Base-by-base conservation (phyloP, 139 green algal species). In the Coelastrella sp. region DNA sequence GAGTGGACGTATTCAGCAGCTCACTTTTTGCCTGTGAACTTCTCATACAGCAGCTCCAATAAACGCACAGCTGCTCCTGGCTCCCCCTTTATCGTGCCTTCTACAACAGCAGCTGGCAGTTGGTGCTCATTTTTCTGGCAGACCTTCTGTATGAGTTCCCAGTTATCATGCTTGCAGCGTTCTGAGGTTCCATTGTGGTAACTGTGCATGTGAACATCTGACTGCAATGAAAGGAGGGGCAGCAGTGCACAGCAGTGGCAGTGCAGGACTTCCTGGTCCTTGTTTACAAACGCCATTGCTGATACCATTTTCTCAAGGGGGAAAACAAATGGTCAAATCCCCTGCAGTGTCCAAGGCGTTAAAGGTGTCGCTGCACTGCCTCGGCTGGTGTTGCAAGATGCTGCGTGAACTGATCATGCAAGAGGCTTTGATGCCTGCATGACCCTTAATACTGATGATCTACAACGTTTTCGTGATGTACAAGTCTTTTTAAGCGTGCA, bases 21-120 rank as follows among this genome's bases (percentile, higher is more conserved):
- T 94, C 78, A 96, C 94, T 95, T 96, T 74, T 95, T 95, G 58
- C 93, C 90, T 4, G 92, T 96, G 89, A 95, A 93, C 22, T 76
- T 17, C 58, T 95, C 88, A 78, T 95, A 95, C 75, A 96, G 87
- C 61, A 92, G 82, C 87, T 96, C 94, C 83, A 96, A 73, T 60
- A 96, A 56, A 15, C 90, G 83, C 0, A 90, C 78, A 12, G 88
- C 91, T 75, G 92, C 92, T 14, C 93, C 93, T 81, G 95, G 93
- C 27, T 92, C 27, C 0, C 93, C 92, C 76, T 90, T 24, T 15
- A 92, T 72, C 8, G 88, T 93, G 59, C 92, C 91, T 70, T 94
- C 90, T 68, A 95, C 87, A 10, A 95, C 63, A 63, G 94, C 89
- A 27, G 78, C 4, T 19, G 92, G 91, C 27, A 94, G 59, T 59